A percentile compares a stretch with the other conserved stretches of the same genome.
Evolutionary conservation across 768 basidiomycete species (phyloP).

Genomic region (Pleurotus ostreatus): DNA sequence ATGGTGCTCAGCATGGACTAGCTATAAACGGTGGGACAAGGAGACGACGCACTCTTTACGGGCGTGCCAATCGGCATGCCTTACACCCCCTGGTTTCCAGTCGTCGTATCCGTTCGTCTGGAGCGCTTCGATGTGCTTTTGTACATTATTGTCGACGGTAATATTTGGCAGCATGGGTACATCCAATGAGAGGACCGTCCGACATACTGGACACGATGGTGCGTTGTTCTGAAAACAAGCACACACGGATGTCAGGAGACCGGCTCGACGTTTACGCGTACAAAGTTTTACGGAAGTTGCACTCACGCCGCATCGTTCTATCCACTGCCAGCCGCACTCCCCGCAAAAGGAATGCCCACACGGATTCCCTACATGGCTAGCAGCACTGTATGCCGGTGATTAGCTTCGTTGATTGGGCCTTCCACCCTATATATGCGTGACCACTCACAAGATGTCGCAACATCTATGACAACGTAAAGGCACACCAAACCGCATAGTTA

Average conservation of each 20-base stretch:
- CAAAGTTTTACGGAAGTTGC: background rate
- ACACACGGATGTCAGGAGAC: conserved; percentile 3
- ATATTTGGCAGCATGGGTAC: conserved; percentile 63
- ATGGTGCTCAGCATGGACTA: background rate
- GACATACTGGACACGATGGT: conserved; percentile 56
- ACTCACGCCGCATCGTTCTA: conserved; percentile 15
- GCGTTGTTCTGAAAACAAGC: conserved; percentile 27
- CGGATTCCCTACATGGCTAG: conserved; percentile 59
- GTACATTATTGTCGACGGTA: conserved; percentile 54
- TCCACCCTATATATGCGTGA: conserved; percentile 4
- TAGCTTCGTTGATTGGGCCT: background rate
- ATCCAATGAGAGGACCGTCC: conserved; percentile 34
- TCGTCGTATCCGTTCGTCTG: conserved; percentile 39
- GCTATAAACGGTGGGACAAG: background rate
- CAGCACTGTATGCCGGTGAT: conserved; percentile 38
- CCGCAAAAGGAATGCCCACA: conserved; percentile 77
- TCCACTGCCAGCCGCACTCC: conserved; percentile 61
- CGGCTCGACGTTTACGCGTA: background rate
- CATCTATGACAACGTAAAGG: conserved; percentile 40
- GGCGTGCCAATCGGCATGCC: conserved; percentile 44
- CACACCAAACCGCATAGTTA: background rate
- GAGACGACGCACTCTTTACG: conserved; percentile 48
- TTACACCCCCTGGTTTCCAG: conserved; percentile 49
- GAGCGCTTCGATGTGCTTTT: conserved; percentile 52
- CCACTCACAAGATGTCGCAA: conserved; percentile 61